Evolutionary conservation across 1,284 basidiomycete genomes (phyloP), one percentile per base, ranked within the genome.

Genomic region (Heliocybe sulcata): DNA sequence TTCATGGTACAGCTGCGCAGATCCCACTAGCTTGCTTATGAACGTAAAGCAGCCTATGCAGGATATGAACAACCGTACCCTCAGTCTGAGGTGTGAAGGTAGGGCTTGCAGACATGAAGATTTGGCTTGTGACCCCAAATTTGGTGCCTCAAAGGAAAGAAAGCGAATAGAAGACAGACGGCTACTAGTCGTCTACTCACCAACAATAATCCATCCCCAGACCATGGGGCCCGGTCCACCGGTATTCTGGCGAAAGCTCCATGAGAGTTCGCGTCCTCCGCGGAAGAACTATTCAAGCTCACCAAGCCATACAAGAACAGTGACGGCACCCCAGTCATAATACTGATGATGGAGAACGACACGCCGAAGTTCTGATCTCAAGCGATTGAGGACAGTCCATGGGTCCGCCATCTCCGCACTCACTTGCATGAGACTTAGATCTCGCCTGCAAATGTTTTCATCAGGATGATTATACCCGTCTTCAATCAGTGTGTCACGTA

Each of bases 141-240:
- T n/a, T n/a, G n/a, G n/a, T n/a, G n/a, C n/a, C n/a, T n/a, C n/a
- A n/a, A n/a, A n/a, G n/a, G n/a, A n/a, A n/a, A n/a, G n/a, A n/a
- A n/a, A n/a, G n/a, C n/a, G n/a, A n/a, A n/a, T n/a, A n/a, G n/a
- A n/a, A n/a, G n/a, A n/a, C n/a, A n/a, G n/a, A n/a, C n/a, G n/a
- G n/a, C n/a, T n/a, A n/a, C n/a, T n/a, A n/a, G n/a, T n/a, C 12
- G n/a, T 16, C 20, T 27, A 64, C 75, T 51, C 59, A 82, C 81
- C 71, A 31, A 86, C 84, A 33, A 87, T 74, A 2, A 88, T 67
- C 80, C 83, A 90, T 19, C 86, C 85, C 82, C 82, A 86, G 0
- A 84, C 81, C 84, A 87, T 87, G 2, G 86, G 83, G 1, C 74
- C 85, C 0, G 85, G 85, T 3, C 87, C 87, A 33, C 87, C 87